A percentile compares a stretch with the other conserved stretches of the same genome.
Evolutionary conservation across 352 stramenopile genomes (phyloP).

Genomic region (Pythium myriotylum): DNA sequence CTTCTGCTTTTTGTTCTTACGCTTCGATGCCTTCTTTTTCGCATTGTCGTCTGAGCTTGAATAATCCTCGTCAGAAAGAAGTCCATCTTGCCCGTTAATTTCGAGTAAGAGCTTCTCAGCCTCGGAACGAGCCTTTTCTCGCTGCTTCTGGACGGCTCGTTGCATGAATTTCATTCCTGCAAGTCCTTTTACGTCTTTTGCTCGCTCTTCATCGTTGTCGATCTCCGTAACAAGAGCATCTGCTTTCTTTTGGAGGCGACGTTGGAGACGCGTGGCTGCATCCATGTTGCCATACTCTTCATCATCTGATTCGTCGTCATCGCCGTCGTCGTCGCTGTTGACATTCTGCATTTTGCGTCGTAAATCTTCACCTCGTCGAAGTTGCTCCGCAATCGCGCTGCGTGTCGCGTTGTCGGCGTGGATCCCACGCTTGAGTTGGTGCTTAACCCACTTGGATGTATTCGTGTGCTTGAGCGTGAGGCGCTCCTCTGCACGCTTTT

Average conservation of each 20-base stretch:
- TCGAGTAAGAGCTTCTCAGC: constrained; percentile 93
- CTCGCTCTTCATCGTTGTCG: constrained; percentile 49
- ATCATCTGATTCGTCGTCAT: constrained; percentile 49
- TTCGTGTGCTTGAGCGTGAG: constrained; percentile 98
- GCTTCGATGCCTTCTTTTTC: constrained; percentile 32
- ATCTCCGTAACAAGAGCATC: constrained; percentile 79
- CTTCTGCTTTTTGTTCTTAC: constrained; percentile 41
- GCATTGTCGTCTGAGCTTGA: constrained; percentile 48
- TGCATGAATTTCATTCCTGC: constrained; percentile 99
- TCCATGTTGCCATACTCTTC: constrained; percentile 53
- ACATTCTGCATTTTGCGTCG: constrained; percentile 91
- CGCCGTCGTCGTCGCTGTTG: constrained; percentile 63
- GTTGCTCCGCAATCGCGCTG: constrained; percentile 86
- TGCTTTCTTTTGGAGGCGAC: constrained; percentile 71
- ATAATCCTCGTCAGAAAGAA: constrained; percentile 66
- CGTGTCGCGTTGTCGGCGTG: constrained; percentile 92
- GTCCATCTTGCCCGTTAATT: constrained; percentile 83
- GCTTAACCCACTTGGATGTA: constrained; percentile 97
- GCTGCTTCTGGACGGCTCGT: constrained; percentile 94
- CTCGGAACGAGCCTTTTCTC: constrained; percentile 90
- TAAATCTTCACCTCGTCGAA: constrained; percentile 92
- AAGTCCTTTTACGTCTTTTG: constrained; percentile 77
- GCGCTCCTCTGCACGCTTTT: constrained; percentile 95
- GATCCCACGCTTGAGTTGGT: constrained; percentile 92
- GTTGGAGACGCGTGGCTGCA: constrained; percentile 58